phyloP scores from a whole-genome alignment of 2,329 filamentous ascomycete species.

The Beauveria caledonica region DNA sequence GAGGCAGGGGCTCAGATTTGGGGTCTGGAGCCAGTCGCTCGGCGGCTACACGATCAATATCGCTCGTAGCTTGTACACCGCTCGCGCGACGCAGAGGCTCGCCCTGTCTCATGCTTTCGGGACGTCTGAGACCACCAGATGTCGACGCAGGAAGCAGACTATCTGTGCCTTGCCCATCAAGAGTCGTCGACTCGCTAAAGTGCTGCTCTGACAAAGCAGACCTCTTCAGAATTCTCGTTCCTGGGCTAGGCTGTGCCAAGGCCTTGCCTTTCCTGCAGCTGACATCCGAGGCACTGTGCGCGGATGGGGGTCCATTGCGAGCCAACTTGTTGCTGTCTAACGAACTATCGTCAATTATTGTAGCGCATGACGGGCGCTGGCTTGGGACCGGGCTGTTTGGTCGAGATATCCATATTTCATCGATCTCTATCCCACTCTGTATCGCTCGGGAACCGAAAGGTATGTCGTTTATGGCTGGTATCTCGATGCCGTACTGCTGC shows the following conservation, averaged over 20 bases:
- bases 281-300: not conserved
- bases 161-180: not conserved
- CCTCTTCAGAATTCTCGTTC: not conserved
- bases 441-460: slow-evolving; percentile 84
- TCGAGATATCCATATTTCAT: slow-evolving; percentile 71
- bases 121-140: not conserved
- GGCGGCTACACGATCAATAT: not conserved
- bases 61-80: not conserved
- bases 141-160: not conserved
- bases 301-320: not conserved
- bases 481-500: slow-evolving; percentile 43
- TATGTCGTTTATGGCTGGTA: slow-evolving; percentile 45
- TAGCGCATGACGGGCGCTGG: slow-evolving; percentile 18
- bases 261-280: slow-evolving; percentile 16
- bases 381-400: slow-evolving; percentile 32
- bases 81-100: not conserved
- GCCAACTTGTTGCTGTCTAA: not conserved
- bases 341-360: slow-evolving; percentile 15
- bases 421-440: slow-evolving; percentile 72
- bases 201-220: slow-evolving; percentile 5
- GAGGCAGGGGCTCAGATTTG: not conserved
- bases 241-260: not conserved
- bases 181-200: not conserved
- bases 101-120: not conserved
- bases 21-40: not conserved